These are phyloP conservation scores for Ogataea zsoltii DNA, from an alignment of 805 yeast genomes.

Conservation along the genomic window DNA sequence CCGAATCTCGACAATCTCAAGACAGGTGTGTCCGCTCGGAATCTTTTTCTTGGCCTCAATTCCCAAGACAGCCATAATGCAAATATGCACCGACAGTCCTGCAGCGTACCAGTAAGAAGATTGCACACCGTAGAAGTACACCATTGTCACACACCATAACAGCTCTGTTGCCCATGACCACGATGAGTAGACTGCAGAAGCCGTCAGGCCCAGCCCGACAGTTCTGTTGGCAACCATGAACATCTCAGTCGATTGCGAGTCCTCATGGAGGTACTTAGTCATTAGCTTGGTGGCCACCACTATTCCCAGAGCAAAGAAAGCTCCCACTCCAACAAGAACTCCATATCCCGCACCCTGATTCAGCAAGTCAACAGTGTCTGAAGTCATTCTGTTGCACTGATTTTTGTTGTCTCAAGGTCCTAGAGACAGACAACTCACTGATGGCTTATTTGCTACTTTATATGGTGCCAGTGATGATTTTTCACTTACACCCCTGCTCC, in stretches of 20 bases:
- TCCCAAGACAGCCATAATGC: slow-evolving; percentile 21
- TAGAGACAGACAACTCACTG: too few relatives aligned
- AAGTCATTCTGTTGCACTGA: background rate
- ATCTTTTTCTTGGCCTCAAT: slow-evolving; percentile 25
- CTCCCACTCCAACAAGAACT: slow-evolving; percentile 35
- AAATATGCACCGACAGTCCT: slow-evolving; percentile 26
- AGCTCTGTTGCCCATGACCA: slow-evolving; percentile 33
- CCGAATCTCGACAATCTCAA: slow-evolving; percentile 29
- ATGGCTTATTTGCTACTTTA: too few relatives aligned
- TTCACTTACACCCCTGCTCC: background rate
- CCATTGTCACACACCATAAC: slow-evolving; percentile 25
- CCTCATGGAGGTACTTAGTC: slow-evolving; percentile 25
- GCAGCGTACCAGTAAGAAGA: slow-evolving; percentile 29
- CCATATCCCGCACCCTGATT: slow-evolving; percentile 36
- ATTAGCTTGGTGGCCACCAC: slow-evolving; percentile 31
- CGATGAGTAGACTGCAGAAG: slow-evolving; percentile 31
- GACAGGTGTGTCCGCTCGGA: slow-evolving; percentile 27
- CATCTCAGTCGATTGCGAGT: slow-evolving; percentile 44
- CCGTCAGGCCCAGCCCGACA: slow-evolving; percentile 47
- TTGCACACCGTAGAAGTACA: slow-evolving; percentile 28
- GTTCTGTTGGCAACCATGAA: slow-evolving; percentile 69
- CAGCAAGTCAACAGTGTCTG: slow-evolving; percentile 11
- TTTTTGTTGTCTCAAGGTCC: too few relatives aligned
- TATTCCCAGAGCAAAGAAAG: slow-evolving; percentile 34
- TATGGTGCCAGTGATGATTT: background rate